phyloP scores from a whole-genome alignment of 495 filamentous ascomycete genomes.

The Cercophora scortea region DNA sequence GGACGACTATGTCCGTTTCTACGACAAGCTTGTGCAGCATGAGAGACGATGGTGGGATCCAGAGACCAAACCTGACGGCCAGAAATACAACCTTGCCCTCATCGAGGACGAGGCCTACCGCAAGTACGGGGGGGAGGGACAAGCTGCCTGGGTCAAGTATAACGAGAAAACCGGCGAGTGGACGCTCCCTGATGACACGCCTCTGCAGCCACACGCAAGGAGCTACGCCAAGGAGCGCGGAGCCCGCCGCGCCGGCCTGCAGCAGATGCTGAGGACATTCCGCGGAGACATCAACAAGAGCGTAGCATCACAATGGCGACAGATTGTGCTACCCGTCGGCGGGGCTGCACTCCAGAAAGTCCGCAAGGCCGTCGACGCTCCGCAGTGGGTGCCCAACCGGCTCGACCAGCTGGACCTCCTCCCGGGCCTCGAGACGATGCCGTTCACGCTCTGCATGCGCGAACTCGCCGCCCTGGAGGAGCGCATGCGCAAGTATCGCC shows the following conservation, averaged over 20 bases:
- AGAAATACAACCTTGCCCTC: background rate
- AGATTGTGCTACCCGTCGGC: conserved; percentile 20
- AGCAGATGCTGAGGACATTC: conserved; percentile 26
- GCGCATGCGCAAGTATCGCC: background rate
- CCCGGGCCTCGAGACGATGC: conserved; percentile 12
- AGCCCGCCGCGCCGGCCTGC: conserved; percentile 32
- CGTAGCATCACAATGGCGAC: conserved; percentile 18
- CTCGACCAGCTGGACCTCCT: conserved; percentile 3
- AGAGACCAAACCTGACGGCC: background rate
- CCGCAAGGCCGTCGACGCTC: background rate
- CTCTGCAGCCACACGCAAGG: background rate
- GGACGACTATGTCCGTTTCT: background rate
- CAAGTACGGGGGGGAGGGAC: background rate
- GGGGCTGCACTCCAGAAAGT: conserved; percentile 1
- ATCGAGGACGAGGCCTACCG: background rate
- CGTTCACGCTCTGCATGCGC: conserved; percentile 4
- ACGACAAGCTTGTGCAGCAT: conserved; percentile 1
- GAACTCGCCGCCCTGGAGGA: background rate
- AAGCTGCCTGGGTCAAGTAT: background rate
- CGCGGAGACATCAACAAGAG: conserved; percentile 10
- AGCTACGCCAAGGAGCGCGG: conserved; percentile 23
- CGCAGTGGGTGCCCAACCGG: conserved; percentile 9
- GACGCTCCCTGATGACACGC: conserved; percentile 7
- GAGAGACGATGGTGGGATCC: background rate
- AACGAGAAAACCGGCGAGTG: background rate